Evolutionary conservation across 2,329 filamentous ascomycete species (phyloP).

Genomic region (Stachybotrys elegans): DNA sequence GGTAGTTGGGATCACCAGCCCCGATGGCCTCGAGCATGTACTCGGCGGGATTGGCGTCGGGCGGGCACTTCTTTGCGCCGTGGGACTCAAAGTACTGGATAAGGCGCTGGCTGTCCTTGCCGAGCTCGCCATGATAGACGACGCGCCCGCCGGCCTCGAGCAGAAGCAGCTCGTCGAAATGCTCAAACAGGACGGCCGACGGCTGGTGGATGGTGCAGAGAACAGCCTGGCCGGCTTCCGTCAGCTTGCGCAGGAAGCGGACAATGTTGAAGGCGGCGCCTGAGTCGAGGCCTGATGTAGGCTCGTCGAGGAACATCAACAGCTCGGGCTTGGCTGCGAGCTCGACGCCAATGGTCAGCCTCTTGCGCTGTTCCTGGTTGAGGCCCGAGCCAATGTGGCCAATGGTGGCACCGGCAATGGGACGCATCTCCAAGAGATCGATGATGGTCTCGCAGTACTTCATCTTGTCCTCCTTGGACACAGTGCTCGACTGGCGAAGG

Average conservation of each 20-base stretch:
- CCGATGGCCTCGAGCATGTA: slow-evolving; percentile 55
- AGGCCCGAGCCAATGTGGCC: slow-evolving; percentile 55
- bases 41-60: slow-evolving; percentile 47
- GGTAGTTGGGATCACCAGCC: slow-evolving; percentile 56
- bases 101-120: slow-evolving; percentile 40
- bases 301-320: slow-evolving; percentile 61
- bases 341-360: slow-evolving; percentile 52
- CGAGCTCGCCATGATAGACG: slow-evolving; percentile 51
- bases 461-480: slow-evolving; percentile 56
- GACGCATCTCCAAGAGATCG: slow-evolving; percentile 63
- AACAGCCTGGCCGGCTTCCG: slow-evolving; percentile 54
- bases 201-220: slow-evolving; percentile 59
- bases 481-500: slow-evolving; percentile 54
- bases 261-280: slow-evolving; percentile 58
- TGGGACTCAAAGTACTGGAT: slow-evolving; percentile 48
- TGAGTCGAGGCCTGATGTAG: slow-evolving; percentile 53
- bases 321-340: slow-evolving; percentile 53
- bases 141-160: slow-evolving; percentile 48
- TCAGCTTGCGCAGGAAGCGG: slow-evolving; percentile 55
- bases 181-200: slow-evolving; percentile 48
- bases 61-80: slow-evolving; percentile 41
- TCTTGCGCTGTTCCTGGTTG: slow-evolving; percentile 54
- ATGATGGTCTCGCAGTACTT: slow-evolving; percentile 65
- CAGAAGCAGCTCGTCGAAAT: slow-evolving; percentile 52
- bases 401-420: slow-evolving; percentile 60